phyloP scores from a whole-genome alignment of 2,329 filamentous ascomycete species.

The Aspergillus luchuensis region DNA sequence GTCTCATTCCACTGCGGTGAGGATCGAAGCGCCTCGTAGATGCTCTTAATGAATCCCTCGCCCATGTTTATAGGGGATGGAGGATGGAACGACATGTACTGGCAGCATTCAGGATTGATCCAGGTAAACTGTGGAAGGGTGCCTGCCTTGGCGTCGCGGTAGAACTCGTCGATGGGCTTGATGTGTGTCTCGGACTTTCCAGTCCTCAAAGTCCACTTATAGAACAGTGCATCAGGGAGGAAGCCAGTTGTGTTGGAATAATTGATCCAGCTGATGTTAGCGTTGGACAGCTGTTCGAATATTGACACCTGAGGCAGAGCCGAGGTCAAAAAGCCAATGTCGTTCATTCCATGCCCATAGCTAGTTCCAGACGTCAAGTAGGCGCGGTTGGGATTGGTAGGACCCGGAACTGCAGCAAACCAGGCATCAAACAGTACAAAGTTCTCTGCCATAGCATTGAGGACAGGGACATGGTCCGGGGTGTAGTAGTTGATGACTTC shows the following conservation, averaged over 20 bases:
- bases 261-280: conserved; percentile 49
- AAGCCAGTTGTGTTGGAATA: conserved; percentile 50
- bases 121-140: conserved; percentile 50
- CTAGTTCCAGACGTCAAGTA: conserved; percentile 46
- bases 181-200: conserved; percentile 40
- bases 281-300: conserved; percentile 46
- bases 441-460: conserved; percentile 46
- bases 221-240: conserved; percentile 49
- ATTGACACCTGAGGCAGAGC: conserved; percentile 43
- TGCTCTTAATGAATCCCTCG: conserved; percentile 49
- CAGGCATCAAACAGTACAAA: conserved; percentile 50
- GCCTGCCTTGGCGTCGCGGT: conserved; percentile 48
- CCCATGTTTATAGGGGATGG: conserved; percentile 48
- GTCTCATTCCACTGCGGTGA: conserved; percentile 52
- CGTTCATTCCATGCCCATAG: conserved; percentile 42
- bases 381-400: conserved; percentile 43
- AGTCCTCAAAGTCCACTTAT: conserved; percentile 44
- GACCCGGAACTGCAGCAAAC: conserved; percentile 45
- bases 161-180: conserved; percentile 46
- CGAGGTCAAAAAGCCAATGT: conserved; percentile 36
- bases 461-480: conserved; percentile 45
- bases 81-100: conserved; percentile 52
- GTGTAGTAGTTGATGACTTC: conserved; percentile 51
- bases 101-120: conserved; percentile 56
- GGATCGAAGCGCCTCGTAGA: conserved; percentile 49